phyloP scores from a whole-genome alignment of 257 asterid genomes.

The Nicotiana otophora region DNA sequence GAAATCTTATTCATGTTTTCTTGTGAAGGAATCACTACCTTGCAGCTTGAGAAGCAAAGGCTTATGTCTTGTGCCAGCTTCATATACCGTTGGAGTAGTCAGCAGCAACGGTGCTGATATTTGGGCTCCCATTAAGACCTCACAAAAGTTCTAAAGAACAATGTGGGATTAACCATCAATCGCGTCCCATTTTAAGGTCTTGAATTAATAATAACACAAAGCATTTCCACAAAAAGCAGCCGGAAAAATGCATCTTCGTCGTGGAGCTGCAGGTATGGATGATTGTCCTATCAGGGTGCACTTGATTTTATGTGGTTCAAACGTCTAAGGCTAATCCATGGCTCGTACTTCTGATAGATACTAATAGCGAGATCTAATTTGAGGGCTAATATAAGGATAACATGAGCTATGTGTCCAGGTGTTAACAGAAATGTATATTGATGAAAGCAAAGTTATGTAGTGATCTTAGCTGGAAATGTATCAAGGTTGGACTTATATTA shows the following conservation, averaged over 20 bases:
- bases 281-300: not conserved
- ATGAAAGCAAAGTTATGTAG: slow-evolving; percentile 11
- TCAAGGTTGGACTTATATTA: not conserved
- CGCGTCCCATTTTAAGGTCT: slow-evolving; percentile 15
- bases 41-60: slow-evolving; percentile 62
- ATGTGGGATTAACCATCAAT: slow-evolving; percentile 22
- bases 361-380: not conserved
- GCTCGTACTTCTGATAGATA: slow-evolving; percentile 8
- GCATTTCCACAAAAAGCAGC: not conserved
- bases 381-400: not conserved
- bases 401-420: not conserved
- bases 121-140: slow-evolving; percentile 81
- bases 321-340: slow-evolving; percentile 5
- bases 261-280: not conserved
- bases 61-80: slow-evolving; percentile 66
- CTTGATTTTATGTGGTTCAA: slow-evolving; percentile 8
- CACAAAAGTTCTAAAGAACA: slow-evolving; percentile 23
- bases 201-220: not conserved
- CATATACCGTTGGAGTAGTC: slow-evolving; percentile 51
- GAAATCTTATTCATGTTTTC: not conserved
- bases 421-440: slow-evolving; percentile 9
- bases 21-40: slow-evolving; percentile 36
- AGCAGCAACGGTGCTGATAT: slow-evolving; percentile 93
- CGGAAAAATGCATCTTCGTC: not conserved
- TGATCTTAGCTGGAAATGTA: slow-evolving; percentile 7